A percentile compares a stretch with the other conserved stretches of the same genome.
Conservation (phyloP, 345 rosid species). For the Iberis pinnata region DNA sequence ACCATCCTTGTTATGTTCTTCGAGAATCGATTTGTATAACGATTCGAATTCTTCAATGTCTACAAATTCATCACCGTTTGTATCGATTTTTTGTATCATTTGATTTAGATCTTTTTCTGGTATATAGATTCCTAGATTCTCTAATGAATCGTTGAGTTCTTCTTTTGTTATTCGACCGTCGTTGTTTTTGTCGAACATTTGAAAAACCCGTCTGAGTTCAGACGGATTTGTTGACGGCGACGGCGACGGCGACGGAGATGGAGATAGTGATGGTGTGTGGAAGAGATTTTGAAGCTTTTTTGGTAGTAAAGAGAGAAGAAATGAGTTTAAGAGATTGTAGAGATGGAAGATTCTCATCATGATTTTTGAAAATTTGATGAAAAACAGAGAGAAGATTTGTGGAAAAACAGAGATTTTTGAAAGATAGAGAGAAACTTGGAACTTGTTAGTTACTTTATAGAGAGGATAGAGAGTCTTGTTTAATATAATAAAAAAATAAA, state of each 20-base stretch:
- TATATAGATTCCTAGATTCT: slow-evolving; percentile 35
- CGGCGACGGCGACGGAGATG: slow-evolving; percentile 4
- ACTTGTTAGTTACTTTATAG: slow-evolving; percentile 4
- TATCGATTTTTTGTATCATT: slow-evolving; percentile 31
- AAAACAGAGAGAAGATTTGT: slow-evolving; percentile 18
- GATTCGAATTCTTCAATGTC: slow-evolving; percentile 33
- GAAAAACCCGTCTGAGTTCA: slow-evolving; percentile 30
- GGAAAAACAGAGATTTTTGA: slow-evolving; percentile 21
- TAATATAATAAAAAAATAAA: too few relatives aligned
- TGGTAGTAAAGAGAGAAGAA: slow-evolving; percentile 30
- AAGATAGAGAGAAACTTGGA: slow-evolving; percentile 18
- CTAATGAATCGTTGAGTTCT: slow-evolving; percentile 31
- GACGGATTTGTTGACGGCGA: slow-evolving; percentile 10
- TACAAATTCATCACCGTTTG: slow-evolving; percentile 30
- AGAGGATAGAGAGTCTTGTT: not conserved
- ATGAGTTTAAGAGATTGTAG: slow-evolving; percentile 25
- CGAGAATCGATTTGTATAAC: slow-evolving; percentile 26
- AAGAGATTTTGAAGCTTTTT: slow-evolving; percentile 25
- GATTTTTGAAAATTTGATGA: slow-evolving; percentile 9
- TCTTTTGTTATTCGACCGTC: slow-evolving; percentile 33
- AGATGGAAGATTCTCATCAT: slow-evolving; percentile 31
- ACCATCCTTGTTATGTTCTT: slow-evolving; percentile 26
- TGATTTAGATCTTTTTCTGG: slow-evolving; percentile 28
- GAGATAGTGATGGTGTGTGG: slow-evolving; percentile 15
- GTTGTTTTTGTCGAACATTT: slow-evolving; percentile 33